Evolutionary conservation across 352 stramenopile species (phyloP).

Genomic region (Pythium scleroteichum): DNA sequence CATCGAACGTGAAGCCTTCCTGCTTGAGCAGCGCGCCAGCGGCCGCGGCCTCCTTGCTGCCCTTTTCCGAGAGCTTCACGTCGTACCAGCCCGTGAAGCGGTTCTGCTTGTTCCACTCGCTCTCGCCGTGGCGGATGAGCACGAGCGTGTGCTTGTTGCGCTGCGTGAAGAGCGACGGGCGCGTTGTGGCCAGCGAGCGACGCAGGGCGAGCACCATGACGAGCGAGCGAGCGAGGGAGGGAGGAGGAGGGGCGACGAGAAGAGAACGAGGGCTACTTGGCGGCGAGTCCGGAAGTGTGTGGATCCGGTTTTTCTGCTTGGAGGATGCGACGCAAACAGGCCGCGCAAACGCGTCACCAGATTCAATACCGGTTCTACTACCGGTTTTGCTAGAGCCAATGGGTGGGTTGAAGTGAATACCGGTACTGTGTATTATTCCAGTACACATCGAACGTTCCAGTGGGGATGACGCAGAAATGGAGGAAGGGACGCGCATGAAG

Average conservation of each 20-base stretch:
- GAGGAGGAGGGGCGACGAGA: background rate
- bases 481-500: too few relatives aligned
- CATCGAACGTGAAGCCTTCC: conserved; percentile 93
- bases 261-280: conserved; percentile 13
- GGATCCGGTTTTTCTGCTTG: conserved; percentile 34
- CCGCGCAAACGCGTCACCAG: background rate
- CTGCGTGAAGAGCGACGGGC: conserved; percentile 46
- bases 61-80: conserved; percentile 88
- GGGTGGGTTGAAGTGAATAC: background rate
- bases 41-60: conserved; percentile 90
- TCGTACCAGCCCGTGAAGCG: conserved; percentile 95
- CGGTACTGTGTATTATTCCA: conserved; percentile 6
- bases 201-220: conserved; percentile 61
- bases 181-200: conserved; percentile 38
- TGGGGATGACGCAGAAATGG: too few relatives aligned
- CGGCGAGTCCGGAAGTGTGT: conserved; percentile 5
- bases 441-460: conserved; percentile 24
- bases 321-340: conserved; percentile 22
- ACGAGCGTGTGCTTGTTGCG: conserved; percentile 73
- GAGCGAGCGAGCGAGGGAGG: background rate
- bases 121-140: conserved; percentile 93
- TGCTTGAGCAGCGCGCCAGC: conserved; percentile 89
- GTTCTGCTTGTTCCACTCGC: conserved; percentile 95
- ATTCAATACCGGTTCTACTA: conserved; percentile 15
- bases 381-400: conserved; percentile 14